Evolutionary conservation across 2,329 filamentous ascomycete genomes (phyloP), one percentile per base, ranked within the genome.

Genomic region (Trichoderma breve): DNA sequence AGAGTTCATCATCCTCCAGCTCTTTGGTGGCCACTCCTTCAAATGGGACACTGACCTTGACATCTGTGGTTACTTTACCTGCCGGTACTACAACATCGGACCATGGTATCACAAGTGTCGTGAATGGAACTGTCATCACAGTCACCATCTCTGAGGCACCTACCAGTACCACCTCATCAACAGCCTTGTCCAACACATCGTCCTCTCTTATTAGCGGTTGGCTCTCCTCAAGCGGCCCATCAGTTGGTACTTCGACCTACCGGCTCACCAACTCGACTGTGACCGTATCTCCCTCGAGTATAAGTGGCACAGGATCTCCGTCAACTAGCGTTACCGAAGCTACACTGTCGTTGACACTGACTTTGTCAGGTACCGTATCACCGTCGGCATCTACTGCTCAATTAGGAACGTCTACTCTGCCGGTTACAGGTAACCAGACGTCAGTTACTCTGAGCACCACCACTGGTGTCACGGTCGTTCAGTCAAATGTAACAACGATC

Each of bases 221-320:
- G 69, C 4, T 39, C 5, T 70, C 60, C 18, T 70, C 67, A n/a
- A 69, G 53, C 7, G 34, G 32, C 43, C 36, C 64, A 28, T 69
- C 58, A 30, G 30, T 57, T 55, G 30, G 26, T 30, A 72, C 66
- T 6, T 70, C 71, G 21, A 65, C 67, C 1, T 60, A 43, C 24
- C 71, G 18, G 7, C 65, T 72, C 39, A 70, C 61, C n/a, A 72
- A 72, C 62, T 67, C 71, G 34, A 72, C 61, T 4, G 53, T 55
- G 26, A 66, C 71, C 47, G 51, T 63, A 1, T 36, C 47, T 4
- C 30, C 47, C 5, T 43, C 71, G 6, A 62, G 28, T 24, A 26
- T 26, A 15, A 55, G 64, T 34, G 64, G 36, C 6, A 72, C 71
- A 39, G 53, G 39, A 15, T 53, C 30, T 36, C 39, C 67, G 0